Percentiles rank a stretch among this genome's conserved stretches.
phyloP scores from a whole-genome alignment of 163 green algal species.

The Chlorella variabilis region DNA sequence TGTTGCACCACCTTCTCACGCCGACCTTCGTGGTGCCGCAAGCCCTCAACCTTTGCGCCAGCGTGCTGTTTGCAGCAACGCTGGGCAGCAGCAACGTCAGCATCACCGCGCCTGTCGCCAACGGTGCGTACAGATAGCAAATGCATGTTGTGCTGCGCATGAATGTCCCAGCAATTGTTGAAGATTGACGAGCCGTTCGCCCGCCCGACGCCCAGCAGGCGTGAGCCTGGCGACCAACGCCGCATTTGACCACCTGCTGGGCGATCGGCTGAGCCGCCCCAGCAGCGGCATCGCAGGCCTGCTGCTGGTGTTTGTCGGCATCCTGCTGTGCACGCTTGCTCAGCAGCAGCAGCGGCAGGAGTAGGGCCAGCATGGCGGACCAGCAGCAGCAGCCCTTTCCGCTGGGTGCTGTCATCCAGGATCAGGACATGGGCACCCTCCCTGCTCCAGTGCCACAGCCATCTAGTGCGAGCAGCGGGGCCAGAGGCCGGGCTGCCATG shows the following conservation, averaged over 20 bases:
- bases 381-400: not conserved
- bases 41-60: conserved; percentile 54
- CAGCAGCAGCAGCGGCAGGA: conserved; percentile 7
- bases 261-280: conserved; percentile 46
- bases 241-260: conserved; percentile 61
- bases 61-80: conserved; percentile 57
- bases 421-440: not conserved
- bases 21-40: conserved; percentile 55
- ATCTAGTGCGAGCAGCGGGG: no score
- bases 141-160: no score
- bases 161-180: no score
- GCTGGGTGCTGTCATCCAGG: no score
- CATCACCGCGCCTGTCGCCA: conserved; percentile 61
- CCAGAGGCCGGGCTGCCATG: not conserved
- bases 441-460: no score
- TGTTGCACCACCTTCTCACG: conserved; percentile 42
- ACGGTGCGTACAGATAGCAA: conserved; percentile 60
- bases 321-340: conserved; percentile 59
- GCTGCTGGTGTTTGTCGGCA: conserved; percentile 52
- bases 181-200: no score
- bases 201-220: no score
- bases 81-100: conserved; percentile 53
- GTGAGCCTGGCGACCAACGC: conserved; percentile 61
- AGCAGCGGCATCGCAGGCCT: conserved; percentile 36
- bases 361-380: not conserved